Percentiles rank a stretch among this genome's conserved stretches.
Conservation (phyloP, 768 basidiomycete genomes). For the Pleurotus tuber-regium region DNA sequence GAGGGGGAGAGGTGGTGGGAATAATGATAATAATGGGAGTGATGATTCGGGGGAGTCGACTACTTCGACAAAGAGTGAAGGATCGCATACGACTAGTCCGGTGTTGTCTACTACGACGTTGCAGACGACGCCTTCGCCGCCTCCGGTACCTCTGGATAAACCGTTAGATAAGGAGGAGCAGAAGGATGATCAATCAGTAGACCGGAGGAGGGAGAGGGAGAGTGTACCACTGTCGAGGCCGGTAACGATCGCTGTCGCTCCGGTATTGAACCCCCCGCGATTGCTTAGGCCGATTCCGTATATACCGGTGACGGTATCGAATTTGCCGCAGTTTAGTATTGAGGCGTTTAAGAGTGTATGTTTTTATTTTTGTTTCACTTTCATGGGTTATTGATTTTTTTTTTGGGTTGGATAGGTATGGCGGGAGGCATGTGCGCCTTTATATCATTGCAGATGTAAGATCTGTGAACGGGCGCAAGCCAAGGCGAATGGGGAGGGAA, state of each 20-base stretch:
- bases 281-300: constrained; percentile 68
- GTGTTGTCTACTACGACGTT: constrained; percentile 72
- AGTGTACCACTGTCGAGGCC: constrained; percentile 17
- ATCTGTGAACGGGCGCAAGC: constrained; percentile 69
- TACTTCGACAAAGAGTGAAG: constrained; percentile 37
- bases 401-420: constrained; percentile 46
- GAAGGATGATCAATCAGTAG: constrained; percentile 25
- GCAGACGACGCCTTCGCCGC: constrained; percentile 77
- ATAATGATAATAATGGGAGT: no score
- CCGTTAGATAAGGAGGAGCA: constrained; percentile 34
- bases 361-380: constrained; percentile 14
- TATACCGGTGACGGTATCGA: constrained; percentile 53
- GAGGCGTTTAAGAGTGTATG: constrained; percentile 58
- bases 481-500: constrained; percentile 43
- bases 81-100: constrained; percentile 65
- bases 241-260: constrained; percentile 45
- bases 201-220: no score
- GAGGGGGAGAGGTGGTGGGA: no score
- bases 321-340: constrained; percentile 54
- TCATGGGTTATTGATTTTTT: constrained; percentile 5
- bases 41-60: constrained; percentile 46
- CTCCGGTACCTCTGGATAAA: no score
- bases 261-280: constrained; percentile 58
- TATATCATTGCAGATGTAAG: constrained; percentile 72
- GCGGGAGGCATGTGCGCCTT: constrained; percentile 69